These are phyloP conservation scores for Lepiota venenata DNA, from an alignment of 768 basidiomycete genomes.

Conservation along the genomic window DNA sequence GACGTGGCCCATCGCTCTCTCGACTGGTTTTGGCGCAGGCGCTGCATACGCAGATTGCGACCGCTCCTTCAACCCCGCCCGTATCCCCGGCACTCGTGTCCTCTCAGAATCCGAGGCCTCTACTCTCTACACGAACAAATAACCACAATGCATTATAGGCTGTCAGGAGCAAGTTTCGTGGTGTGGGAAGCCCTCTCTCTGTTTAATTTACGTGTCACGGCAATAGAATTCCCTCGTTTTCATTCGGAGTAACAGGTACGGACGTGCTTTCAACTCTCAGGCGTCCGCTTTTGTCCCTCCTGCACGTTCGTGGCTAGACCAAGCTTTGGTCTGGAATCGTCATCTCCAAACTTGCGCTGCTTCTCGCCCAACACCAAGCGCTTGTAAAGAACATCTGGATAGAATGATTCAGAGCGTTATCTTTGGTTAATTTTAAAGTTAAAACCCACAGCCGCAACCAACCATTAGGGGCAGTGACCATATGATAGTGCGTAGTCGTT, in stretches of 20 bases:
- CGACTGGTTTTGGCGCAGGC: conserved; percentile 85
- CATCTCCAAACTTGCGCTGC: conserved; percentile 25
- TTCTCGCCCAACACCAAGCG: conserved; percentile 48
- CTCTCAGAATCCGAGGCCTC: conserved; percentile 39
- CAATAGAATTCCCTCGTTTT: conserved; percentile 7
- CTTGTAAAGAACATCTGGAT: conserved; percentile 61
- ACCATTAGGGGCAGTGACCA: conserved; percentile 63
- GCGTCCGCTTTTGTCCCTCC: conserved; percentile 6
- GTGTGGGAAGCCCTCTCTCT: not conserved
- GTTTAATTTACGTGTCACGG: not conserved
- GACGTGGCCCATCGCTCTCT: conserved; percentile 86
- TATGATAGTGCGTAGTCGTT: conserved; percentile 49
- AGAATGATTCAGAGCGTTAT: not conserved
- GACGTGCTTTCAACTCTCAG: not conserved
- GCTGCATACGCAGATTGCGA: conserved; percentile 92
- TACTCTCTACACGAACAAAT: conserved; percentile 17
- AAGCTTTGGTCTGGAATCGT: conserved; percentile 15
- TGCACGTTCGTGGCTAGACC: conserved; percentile 14
- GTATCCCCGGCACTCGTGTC: conserved; percentile 81
- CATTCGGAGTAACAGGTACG: not conserved
- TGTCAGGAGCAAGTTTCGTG: conserved; percentile 12
- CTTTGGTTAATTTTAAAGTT: conserved; percentile 2
- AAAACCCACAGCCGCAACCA: conserved; percentile 54
- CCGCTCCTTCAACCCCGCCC: conserved; percentile 87
- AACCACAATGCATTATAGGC: conserved; percentile 7